Conservation (phyloP, 2,329 filamentous ascomycete species). For the Hysterium pulicare region DNA sequence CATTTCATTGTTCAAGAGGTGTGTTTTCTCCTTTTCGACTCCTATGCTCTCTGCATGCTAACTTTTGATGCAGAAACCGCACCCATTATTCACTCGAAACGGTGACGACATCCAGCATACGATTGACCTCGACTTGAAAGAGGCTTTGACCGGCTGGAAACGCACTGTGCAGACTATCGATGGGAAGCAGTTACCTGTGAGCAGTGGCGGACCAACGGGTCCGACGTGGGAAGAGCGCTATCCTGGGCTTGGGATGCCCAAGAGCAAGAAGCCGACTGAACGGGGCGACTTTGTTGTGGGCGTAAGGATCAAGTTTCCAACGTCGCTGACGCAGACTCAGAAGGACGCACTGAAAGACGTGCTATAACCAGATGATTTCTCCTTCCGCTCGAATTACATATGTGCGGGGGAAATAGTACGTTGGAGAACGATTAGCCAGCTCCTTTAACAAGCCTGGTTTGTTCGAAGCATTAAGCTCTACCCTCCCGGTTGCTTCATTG, state of each 20-base stretch:
- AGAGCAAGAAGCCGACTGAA: slow-evolving; percentile 81
- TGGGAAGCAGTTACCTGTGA: slow-evolving; percentile 75
- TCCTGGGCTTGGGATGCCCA: slow-evolving; percentile 87
- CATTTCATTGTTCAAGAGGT: slow-evolving; percentile 95
- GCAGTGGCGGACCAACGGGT: slow-evolving; percentile 79
- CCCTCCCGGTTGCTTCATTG: too few species aligned
- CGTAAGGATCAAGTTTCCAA: slow-evolving; percentile 91
- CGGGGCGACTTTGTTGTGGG: slow-evolving; percentile 85
- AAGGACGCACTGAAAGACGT: slow-evolving; percentile 80
- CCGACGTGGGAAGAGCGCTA: slow-evolving; percentile 79
- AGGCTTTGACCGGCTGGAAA: slow-evolving; percentile 91
- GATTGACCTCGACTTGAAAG: slow-evolving; percentile 82
- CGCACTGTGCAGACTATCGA: slow-evolving; percentile 92
- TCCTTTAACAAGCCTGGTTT: too few species aligned
- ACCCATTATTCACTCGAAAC: slow-evolving; percentile 79
- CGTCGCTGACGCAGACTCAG: slow-evolving; percentile 69
- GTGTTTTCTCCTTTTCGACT: slow-evolving; percentile 37
- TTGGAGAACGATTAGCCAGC: too few species aligned
- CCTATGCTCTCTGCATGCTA: slow-evolving; percentile 14
- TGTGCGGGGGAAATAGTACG: too few species aligned
- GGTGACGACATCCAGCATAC: slow-evolving; percentile 81
- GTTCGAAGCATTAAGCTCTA: too few species aligned
- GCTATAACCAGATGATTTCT: too few species aligned
- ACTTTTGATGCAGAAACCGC: slow-evolving; percentile 64
- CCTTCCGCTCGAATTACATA: too few species aligned